These are phyloP conservation scores for Globisporangium echinulatum DNA, from an alignment of 352 stramenopile genomes.

Conservation along the genomic window DNA sequence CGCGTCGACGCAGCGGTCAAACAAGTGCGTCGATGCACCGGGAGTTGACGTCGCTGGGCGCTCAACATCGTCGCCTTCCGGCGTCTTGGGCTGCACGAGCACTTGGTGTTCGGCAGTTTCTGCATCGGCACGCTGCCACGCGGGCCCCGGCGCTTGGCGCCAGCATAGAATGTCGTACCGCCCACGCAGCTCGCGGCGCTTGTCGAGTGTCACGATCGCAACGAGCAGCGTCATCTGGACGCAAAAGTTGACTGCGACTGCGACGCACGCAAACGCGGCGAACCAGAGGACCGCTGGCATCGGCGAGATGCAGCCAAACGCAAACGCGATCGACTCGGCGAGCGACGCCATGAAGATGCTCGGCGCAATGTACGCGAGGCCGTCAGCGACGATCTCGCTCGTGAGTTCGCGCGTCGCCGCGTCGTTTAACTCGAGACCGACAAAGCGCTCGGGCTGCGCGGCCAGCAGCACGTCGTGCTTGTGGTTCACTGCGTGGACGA, in stretches of 20 bases:
- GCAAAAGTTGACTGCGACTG: constrained; percentile 41
- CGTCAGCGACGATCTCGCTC: constrained; percentile 38
- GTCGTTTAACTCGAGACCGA: constrained; percentile 34
- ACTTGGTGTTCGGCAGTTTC: constrained; percentile 3
- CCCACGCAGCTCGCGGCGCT: constrained; percentile 52
- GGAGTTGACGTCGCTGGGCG: background rate
- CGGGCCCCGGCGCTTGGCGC: constrained; percentile 2
- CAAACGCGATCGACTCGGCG: constrained; percentile 43
- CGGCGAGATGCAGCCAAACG: constrained; percentile 47
- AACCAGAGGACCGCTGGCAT: constrained; percentile 65
- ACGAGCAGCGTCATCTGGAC: constrained; percentile 70
- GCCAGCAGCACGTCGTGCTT: constrained; percentile 35
- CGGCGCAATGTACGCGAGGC: constrained; percentile 40
- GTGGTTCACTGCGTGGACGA: constrained; percentile 25
- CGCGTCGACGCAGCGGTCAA: constrained; percentile 30
- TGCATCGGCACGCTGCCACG: constrained; percentile 1
- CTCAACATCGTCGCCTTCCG: constrained; percentile 3
- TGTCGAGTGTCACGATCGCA: constrained; percentile 54
- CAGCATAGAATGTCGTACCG: constrained; percentile 61
- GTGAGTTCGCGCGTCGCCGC: constrained; percentile 45
- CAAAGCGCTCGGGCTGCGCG: constrained; percentile 40
- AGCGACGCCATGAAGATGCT: constrained; percentile 48
- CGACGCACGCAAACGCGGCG: constrained; percentile 36
- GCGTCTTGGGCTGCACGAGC: constrained; percentile 22
- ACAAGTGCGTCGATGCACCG: constrained; percentile 17